Conservation (phyloP, 768 basidiomycete genomes). For the Sporobolomyces pararoseus region DNA sequence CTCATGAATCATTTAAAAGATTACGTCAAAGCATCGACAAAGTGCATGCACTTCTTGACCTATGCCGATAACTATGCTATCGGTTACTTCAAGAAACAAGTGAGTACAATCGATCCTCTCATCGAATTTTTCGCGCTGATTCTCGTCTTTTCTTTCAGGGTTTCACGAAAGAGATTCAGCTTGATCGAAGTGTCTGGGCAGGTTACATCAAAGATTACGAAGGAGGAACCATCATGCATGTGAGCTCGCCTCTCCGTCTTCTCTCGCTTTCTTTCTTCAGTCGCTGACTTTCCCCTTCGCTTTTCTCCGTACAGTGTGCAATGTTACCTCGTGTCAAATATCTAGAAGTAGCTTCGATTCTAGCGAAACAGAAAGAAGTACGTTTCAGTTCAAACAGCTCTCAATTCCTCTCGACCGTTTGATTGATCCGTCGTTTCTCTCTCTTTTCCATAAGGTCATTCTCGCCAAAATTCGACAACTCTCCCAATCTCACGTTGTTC, state of each 20-base stretch:
- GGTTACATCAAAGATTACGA: slow-evolving; percentile 99
- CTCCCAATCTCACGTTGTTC: slow-evolving; percentile 79
- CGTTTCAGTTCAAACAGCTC: neutral
- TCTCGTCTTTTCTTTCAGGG: slow-evolving; percentile 53
- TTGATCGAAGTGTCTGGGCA: slow-evolving; percentile 88
- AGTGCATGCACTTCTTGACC: slow-evolving; percentile 90
- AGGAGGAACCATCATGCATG: slow-evolving; percentile 96
- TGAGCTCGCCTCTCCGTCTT: slow-evolving; percentile 24
- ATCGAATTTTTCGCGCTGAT: neutral
- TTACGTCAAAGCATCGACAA: slow-evolving; percentile 78
- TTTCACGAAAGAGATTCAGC: slow-evolving; percentile 92
- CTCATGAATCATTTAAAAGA: slow-evolving; percentile 98
- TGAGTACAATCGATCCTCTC: slow-evolving; percentile 22
- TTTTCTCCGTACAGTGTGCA: slow-evolving; percentile 72
- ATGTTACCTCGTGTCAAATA: slow-evolving; percentile 93
- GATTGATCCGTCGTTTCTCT: neutral
- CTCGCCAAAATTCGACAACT: slow-evolving; percentile 79
- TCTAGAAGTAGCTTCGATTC: slow-evolving; percentile 68
- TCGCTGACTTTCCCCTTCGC: no score
- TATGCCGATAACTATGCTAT: slow-evolving; percentile 99
- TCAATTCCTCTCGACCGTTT: no score
- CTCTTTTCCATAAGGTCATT: slow-evolving; percentile 57
- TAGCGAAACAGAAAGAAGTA: slow-evolving; percentile 74
- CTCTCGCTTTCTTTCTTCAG: neutral
- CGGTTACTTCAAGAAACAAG: slow-evolving; percentile 97